A percentile compares a stretch with the other conserved stretches of the same genome.
phyloP scores from a whole-genome alignment of 2,329 filamentous ascomycete genomes.

The Ceratocystis cubensis region DNA sequence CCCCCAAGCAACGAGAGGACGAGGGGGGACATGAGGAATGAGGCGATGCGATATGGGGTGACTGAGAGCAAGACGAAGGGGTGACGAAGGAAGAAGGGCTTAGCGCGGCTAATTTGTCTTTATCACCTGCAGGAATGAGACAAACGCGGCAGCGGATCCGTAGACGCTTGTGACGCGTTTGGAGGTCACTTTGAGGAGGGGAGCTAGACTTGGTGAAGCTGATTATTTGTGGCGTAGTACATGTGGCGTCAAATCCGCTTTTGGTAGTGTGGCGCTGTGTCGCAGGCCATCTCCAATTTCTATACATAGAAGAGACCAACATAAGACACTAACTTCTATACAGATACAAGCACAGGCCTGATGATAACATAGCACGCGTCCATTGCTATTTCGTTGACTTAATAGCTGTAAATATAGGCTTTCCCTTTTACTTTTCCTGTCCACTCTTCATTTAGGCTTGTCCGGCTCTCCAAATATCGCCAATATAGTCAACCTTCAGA shows the following conservation, averaged over 20 bases:
- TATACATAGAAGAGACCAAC: not conserved
- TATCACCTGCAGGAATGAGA: conserved; percentile 1
- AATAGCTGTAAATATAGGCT: not conserved
- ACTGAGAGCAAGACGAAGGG: not conserved
- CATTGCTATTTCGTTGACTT: not conserved
- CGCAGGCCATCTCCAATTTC: not conserved
- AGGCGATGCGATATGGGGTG: not conserved
- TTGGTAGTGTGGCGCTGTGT: not conserved
- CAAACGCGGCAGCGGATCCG: conserved; percentile 5
- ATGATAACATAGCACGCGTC: not conserved
- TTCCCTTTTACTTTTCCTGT: not conserved
- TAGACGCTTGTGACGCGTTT: conserved; percentile 7
- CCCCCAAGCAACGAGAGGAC: not conserved
- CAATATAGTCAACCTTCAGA: not conserved
- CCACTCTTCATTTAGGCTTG: not conserved
- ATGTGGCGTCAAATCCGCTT: not conserved
- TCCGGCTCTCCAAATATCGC: not conserved
- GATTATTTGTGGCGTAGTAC: not conserved
- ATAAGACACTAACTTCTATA: not conserved
- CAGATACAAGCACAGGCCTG: not conserved
- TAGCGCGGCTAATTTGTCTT: not conserved
- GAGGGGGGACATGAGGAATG: not conserved
- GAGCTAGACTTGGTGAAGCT: too few species aligned
- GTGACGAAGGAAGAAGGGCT: not conserved
- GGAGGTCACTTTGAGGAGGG: not conserved